phyloP scores from a whole-genome alignment of 306 rosid species.

The Corylus heterophylla region DNA sequence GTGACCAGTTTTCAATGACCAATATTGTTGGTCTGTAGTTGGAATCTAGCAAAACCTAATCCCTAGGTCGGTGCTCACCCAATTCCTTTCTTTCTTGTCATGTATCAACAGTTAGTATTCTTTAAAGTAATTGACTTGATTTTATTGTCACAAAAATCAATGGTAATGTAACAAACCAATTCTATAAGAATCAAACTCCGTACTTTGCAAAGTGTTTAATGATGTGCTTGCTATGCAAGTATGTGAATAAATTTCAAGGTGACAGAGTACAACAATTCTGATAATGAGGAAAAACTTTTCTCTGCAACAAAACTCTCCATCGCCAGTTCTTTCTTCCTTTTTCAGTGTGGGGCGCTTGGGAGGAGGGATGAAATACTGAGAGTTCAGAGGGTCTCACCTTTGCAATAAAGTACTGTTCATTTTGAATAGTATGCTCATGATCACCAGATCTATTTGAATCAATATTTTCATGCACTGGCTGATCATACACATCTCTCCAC shows the following conservation, averaged over 20 bases:
- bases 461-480: constrained; percentile 39
- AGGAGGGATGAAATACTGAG: neutral
- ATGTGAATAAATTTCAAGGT: neutral
- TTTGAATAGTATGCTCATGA: constrained; percentile 36
- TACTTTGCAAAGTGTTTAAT: no score
- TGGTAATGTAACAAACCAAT: neutral
- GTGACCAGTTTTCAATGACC: neutral
- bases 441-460: constrained; percentile 41
- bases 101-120: neutral
- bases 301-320: neutral
- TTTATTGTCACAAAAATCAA: neutral
- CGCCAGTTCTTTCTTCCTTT: neutral
- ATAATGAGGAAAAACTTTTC: no score
- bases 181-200: neutral
- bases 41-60: neutral
- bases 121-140: neutral
- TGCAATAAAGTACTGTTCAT: constrained; percentile 55
- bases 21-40: neutral
- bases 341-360: neutral
- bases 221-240: neutral
- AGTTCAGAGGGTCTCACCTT: constrained; percentile 50
- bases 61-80: neutral
- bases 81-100: neutral
- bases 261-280: neutral
- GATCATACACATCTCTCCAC: constrained; percentile 41